Conservation (phyloP, 2,329 filamentous ascomycete species). For the Didymella pinodella region DNA sequence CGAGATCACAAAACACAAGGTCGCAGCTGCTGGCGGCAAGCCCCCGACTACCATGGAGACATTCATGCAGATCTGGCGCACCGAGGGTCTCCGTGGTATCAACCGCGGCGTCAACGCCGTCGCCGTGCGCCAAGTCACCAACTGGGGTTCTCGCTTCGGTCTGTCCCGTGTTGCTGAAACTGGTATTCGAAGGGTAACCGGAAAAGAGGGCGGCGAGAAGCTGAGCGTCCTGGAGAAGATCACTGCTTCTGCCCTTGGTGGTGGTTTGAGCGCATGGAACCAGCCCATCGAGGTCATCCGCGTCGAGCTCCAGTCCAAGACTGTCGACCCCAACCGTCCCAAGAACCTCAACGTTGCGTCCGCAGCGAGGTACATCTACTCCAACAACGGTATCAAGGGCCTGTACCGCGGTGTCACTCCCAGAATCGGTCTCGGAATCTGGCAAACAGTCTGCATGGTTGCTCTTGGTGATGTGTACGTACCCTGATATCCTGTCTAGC, state of each 20-base stretch:
- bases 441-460: constrained; percentile 99
- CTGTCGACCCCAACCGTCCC: constrained; percentile 93
- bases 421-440: constrained; percentile 92
- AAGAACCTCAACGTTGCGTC: constrained; percentile 99
- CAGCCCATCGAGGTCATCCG: constrained; percentile 99
- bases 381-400: constrained; percentile 85
- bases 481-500: constrained; percentile 1
- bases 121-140: constrained; percentile 98
- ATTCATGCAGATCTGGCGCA: constrained; percentile 96
- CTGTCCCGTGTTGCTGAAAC: constrained; percentile 90
- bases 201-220: constrained; percentile 82
- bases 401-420: constrained; percentile 95
- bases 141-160: constrained; percentile 98
- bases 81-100: constrained; percentile 92
- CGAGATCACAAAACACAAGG: constrained; percentile 98
- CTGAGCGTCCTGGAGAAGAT: constrained; percentile 87
- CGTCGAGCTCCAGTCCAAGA: constrained; percentile 99
- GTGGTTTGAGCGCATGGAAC: constrained; percentile 97
- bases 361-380: constrained; percentile 83
- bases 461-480: constrained; percentile 96
- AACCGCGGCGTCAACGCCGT: constrained; percentile 99
- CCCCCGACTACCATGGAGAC: constrained; percentile 91
- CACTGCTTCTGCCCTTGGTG: constrained; percentile 82
- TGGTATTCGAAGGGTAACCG: constrained; percentile 78
- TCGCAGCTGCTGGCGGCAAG: constrained; percentile 81